Base-by-base conservation (phyloP, 139 green algal genomes). In the Monoraphidium neglectum region DNA sequence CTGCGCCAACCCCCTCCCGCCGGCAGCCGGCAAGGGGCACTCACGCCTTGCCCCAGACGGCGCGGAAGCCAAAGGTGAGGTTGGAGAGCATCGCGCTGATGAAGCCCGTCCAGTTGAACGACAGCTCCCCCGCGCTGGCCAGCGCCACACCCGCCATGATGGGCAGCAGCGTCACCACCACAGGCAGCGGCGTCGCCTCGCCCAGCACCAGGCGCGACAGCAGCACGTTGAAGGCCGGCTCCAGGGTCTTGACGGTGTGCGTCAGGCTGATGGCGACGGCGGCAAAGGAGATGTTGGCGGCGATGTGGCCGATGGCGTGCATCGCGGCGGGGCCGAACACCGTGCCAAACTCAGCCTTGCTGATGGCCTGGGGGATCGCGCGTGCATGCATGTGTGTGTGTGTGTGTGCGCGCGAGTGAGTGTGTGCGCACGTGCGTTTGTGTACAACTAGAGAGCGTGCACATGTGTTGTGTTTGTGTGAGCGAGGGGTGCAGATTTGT, bases 101-200 rank as follows among this genome's bases (percentile, higher is more conserved):
- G 88, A 98, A 98, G 65, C 95, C 95, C 3, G 85, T 87, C 95
- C 95, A 98, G 91, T 98, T 99, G 93, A 99, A 99, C 35, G 86
- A 94, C 73, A 99, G 90, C 82, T 98, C 94, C 53, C 89, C 88
- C 0, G 93, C 93, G 21, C 91, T 97, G 3, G 93, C 94, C 64
- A 95, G 65, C 5, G 84, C 91, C 63, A 98, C 94, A 80, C 94
- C 93, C 61, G 80, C 81, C 80, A 99, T 98, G 87, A 99, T 97
- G 64, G 96, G 96, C 1, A 97, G 60, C 4, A 99, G 92, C 24
- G 94, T 94, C 16, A 89, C 59, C 49, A 95, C 82, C 28, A 99
- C 93, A 6, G 96, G 94, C 21, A 94, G 57, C 10, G 96, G 91
- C 8, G 95, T 99, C 21, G 65, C 36, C 74, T 90, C 79, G 61